Evolutionary conservation across 1,139 yeast genomes (phyloP), one percentile per base, ranked within the genome.

Genomic region (Geotrichum macrosporum): DNA sequence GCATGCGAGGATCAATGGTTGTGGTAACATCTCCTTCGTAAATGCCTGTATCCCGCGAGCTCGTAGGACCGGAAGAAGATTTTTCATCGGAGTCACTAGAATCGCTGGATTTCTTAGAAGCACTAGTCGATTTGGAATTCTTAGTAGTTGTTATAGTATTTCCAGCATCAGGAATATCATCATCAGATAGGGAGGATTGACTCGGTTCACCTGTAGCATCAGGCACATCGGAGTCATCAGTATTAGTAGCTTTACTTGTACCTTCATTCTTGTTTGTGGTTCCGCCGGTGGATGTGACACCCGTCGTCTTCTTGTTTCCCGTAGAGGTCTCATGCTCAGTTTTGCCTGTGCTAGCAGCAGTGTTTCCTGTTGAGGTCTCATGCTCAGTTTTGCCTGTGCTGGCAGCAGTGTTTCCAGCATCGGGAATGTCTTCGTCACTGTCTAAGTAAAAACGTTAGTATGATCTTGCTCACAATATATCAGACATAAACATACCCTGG

Each of bases 1-100:
- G 68, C 10, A 57, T 52, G 4, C 56, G 53, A 5, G 70, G 63
- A 43, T 66, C 57, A 34, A 67, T 60, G 16, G 69, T 64, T 20
- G 54, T 50, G 27, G 52, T 20, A 10, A 47, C 24, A 24, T 24
- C 27, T 31, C 50, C 47, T 3, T 35, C 49, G 27, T 46, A 46
- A 9, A 46, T 45, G 3, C 31, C 31, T 6, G 49, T 46, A 22
- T 46, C 49, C 15, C 19, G 4, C 8, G 47, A 26, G 29, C 31
- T 41, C 8, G 48, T 27, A 26, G 50, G 34, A 39, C 40, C 42
- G n/a, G 44, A 16, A 4, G 27, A 30, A 15, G 34, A 26, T 5
- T 31, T 24, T n/a, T 35, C 47, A 4, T 41, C 35, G 24, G 42
- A 41, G 6, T 10, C 27, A 24, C 9, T 8, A 24, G 27, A 8